Percentiles rank a stretch among this genome's conserved stretches.
These are phyloP conservation scores for Cochlearia excelsa DNA, from an alignment of 345 rosid species.

Conservation along the genomic window DNA sequence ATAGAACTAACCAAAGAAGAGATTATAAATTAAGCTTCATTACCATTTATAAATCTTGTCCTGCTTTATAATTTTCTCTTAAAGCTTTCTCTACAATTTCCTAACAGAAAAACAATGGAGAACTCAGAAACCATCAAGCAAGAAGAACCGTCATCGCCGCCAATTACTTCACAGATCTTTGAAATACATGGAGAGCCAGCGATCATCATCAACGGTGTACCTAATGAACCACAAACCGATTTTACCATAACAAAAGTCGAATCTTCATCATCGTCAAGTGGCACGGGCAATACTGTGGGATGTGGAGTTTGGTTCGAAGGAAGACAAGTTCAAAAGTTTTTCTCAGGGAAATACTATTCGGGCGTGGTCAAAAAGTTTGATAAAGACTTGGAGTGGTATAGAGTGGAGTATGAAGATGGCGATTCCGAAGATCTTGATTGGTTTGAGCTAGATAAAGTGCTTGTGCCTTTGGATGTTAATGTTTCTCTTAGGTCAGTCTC, in stretches of 20 bases:
- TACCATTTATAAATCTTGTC: not conserved
- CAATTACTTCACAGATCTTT: slow-evolving; percentile 38
- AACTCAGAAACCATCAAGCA: not conserved
- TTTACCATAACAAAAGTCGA: slow-evolving; percentile 22
- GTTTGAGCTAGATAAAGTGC: slow-evolving; percentile 62
- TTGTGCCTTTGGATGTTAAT: slow-evolving; percentile 66
- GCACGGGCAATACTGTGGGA: slow-evolving; percentile 30
- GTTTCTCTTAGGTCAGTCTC: slow-evolving; percentile 63
- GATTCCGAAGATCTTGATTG: slow-evolving; percentile 85
- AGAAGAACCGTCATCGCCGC: slow-evolving; percentile 36
- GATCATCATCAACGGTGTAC: slow-evolving; percentile 71
- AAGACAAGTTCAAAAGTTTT: slow-evolving; percentile 64
- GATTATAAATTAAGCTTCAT: too few relatives aligned
- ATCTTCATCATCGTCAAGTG: slow-evolving; percentile 23
- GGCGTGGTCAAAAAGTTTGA: slow-evolving; percentile 65
- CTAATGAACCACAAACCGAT: slow-evolving; percentile 37
- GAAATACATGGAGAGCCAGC: slow-evolving; percentile 78
- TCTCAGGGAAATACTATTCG: slow-evolving; percentile 44
- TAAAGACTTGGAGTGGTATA: slow-evolving; percentile 70
- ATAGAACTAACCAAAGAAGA: too few relatives aligned
- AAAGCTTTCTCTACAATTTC: not conserved
- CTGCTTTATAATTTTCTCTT: not conserved
- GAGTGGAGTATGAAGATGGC: slow-evolving; percentile 80
- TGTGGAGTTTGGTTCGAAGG: slow-evolving; percentile 88
- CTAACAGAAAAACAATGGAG: not conserved